Percentiles rank a stretch among this genome's conserved stretches.
Conservation (phyloP, 129 eudicot species). For the Logfia minima region DNA sequence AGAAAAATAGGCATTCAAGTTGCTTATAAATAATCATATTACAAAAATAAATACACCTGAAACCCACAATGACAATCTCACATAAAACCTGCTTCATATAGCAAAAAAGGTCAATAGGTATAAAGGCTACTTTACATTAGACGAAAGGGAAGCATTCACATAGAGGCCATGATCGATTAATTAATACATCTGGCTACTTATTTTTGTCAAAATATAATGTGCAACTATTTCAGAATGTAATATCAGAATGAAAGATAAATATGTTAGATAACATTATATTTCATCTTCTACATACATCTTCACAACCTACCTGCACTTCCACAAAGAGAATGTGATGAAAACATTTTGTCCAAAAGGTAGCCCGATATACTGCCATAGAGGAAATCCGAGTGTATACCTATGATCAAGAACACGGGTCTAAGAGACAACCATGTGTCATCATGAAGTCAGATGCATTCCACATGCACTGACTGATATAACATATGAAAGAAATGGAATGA, state of each 20-base stretch:
- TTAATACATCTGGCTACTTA: neutral
- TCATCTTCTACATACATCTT: neutral
- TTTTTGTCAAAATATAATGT: neutral
- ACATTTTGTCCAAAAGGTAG: constrained; percentile 4
- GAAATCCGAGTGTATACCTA: constrained; percentile 8
- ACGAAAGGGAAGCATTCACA: constrained; percentile 17
- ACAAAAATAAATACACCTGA: neutral
- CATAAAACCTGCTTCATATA: constrained; percentile 5
- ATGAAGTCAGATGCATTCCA: constrained; percentile 11
- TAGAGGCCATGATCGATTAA: neutral
- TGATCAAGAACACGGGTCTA: neutral
- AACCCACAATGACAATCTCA: neutral
- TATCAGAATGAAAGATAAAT: neutral
- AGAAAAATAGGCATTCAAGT: neutral
- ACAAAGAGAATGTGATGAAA: neutral
- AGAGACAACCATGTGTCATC: constrained; percentile 1
- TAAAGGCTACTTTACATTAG: neutral
- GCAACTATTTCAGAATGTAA: neutral
- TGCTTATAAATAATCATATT: neutral
- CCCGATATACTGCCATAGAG: neutral
- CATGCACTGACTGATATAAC: neutral
- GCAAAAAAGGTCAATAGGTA: neutral
- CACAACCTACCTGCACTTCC: neutral
- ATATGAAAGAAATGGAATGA: neutral
- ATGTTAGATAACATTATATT: neutral